A percentile compares a stretch with the other conserved stretches of the same genome.
Evolutionary conservation across 2,329 filamentous ascomycete species (phyloP).

Genomic region (Drechslera avenae): DNA sequence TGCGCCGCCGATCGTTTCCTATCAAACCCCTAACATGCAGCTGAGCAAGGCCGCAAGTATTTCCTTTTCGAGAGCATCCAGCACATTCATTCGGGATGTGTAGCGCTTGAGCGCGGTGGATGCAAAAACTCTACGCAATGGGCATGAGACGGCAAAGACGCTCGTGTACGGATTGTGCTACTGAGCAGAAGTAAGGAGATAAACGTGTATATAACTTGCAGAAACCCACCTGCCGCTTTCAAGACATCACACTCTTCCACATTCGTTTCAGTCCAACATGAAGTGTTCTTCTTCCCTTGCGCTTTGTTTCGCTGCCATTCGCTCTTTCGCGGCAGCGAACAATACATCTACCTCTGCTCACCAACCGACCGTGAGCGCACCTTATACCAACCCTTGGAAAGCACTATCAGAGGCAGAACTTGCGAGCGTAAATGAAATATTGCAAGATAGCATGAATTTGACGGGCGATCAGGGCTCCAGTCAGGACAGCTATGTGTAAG

Average conservation of each 20-base stretch:
- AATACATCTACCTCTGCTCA: constrained; percentile 1
- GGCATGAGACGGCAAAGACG: constrained; percentile 1
- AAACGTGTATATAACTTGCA: constrained; percentile 6
- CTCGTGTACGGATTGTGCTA: neutral
- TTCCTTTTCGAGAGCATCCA: neutral
- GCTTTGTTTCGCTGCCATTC: constrained; percentile 7
- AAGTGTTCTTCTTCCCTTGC: constrained; percentile 6
- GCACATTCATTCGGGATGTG: neutral
- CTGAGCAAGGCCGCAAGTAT: neutral
- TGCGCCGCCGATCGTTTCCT: constrained; percentile 4
- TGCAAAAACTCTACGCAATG: constrained; percentile 1
- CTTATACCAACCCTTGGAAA: constrained; percentile 19
- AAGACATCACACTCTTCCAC: neutral
- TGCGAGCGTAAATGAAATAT: constrained; percentile 12
- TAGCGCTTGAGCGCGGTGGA: neutral
- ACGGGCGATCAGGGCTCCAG: constrained; percentile 16
- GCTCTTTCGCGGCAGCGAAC: constrained; percentile 7
- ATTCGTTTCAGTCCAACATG: neutral
- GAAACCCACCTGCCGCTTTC: neutral
- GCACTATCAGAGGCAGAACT: constrained; percentile 17
- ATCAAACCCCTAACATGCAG: neutral
- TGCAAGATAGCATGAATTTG: constrained; percentile 13
- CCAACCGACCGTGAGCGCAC: constrained; percentile 15
- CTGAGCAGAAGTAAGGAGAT: neutral
- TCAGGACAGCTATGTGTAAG: constrained; percentile 21